Conservation (phyloP, 1,284 basidiomycete genomes). For the Phylloporus sp. region DNA sequence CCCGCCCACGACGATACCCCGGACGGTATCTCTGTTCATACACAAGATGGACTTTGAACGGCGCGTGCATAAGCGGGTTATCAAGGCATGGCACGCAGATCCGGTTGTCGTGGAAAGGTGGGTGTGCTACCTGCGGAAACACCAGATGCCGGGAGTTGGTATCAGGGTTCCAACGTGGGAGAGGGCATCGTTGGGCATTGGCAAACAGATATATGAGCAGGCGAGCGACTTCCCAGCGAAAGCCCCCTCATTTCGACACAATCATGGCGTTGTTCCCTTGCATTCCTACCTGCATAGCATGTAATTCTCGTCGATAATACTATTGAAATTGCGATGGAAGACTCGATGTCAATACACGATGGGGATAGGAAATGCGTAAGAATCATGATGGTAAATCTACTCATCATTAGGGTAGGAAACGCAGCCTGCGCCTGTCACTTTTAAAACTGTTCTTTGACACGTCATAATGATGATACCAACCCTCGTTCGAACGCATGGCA, state of each 20-base stretch:
- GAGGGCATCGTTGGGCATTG: too few species aligned
- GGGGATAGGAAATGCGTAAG: too few species aligned
- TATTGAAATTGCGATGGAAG: too few species aligned
- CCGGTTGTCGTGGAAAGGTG: conserved; percentile 82
- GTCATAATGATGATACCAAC: conserved; percentile 29
- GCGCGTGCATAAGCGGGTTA: conserved; percentile 80
- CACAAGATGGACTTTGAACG: conserved; percentile 98
- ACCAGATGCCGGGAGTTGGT: conserved; percentile 87
- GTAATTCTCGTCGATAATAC: conserved; percentile 16
- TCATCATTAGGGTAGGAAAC: too few species aligned
- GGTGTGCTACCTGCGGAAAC: conserved; percentile 79
- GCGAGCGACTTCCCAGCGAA: conserved; percentile 28
- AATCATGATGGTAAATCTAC: too few species aligned
- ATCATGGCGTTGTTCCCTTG: conserved; percentile 2
- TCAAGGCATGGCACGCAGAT: conserved; percentile 93
- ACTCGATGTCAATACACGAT: too few species aligned
- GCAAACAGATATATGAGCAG: conserved; percentile 48
- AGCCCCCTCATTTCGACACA: background rate
- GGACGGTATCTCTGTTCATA: too few species aligned
- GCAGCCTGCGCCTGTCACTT: conserved; percentile 30
- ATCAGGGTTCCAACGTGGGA: conserved; percentile 77
- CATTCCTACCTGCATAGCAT: conserved; percentile 5
- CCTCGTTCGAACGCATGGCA: conserved; percentile 7
- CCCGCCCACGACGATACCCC: too few species aligned
- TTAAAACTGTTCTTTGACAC: conserved; percentile 37